A percentile compares a stretch with the other conserved stretches of the same genome.
Evolutionary conservation across 1,284 basidiomycete genomes (phyloP).

Genomic region (Inonotus obliquus): DNA sequence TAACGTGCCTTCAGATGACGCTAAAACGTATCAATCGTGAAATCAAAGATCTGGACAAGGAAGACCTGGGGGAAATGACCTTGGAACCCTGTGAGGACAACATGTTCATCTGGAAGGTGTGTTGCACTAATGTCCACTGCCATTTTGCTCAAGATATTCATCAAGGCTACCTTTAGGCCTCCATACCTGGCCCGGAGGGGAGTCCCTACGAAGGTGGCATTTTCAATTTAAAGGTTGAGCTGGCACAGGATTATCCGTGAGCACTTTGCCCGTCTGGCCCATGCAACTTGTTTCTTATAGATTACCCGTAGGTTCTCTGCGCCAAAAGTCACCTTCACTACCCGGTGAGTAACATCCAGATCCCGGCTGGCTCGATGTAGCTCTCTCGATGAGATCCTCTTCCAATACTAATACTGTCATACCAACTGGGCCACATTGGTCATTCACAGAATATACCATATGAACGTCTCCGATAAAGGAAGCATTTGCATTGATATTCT

Average conservation of each 20-base stretch:
- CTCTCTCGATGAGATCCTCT: background rate
- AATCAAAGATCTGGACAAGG: constrained; percentile 78
- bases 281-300: constrained; percentile 8
- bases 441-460: constrained; percentile 75
- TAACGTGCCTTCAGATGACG: constrained; percentile 54
- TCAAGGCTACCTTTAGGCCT: constrained; percentile 63
- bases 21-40: constrained; percentile 87
- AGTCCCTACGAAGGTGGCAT: constrained; percentile 86
- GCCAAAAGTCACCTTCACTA: constrained; percentile 74
- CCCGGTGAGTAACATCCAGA: constrained; percentile 44
- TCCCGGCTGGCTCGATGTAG: background rate
- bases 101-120: constrained; percentile 44
- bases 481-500: constrained; percentile 78
- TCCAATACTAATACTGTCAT: too few relatives aligned
- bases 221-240: constrained; percentile 69
- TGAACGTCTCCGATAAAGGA: constrained; percentile 82
- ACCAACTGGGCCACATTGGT: background rate
- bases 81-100: constrained; percentile 56
- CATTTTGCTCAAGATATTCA: constrained; percentile 35
- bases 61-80: constrained; percentile 74
- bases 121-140: constrained; percentile 21
- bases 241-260: constrained; percentile 82
- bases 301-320: constrained; percentile 65
- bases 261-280: constrained; percentile 27
- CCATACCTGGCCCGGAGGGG: constrained; percentile 79